phyloP scores from a whole-genome alignment of 163 green algal species.

The Trebouxiophyceae sp. region DNA sequence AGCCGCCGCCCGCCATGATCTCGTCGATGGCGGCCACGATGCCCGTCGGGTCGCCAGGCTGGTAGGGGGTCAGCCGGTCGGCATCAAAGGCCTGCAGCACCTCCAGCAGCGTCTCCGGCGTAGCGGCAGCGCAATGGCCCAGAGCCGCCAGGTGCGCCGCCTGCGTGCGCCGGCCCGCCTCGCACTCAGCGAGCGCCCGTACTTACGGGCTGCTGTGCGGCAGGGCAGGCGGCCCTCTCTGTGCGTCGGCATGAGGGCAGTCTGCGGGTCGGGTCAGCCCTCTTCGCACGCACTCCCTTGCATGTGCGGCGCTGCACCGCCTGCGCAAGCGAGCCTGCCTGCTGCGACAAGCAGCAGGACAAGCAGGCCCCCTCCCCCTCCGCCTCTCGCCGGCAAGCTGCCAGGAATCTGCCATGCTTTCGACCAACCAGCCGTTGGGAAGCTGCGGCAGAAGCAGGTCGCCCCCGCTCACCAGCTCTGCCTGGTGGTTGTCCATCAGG shows the following conservation, averaged over 20 bases:
- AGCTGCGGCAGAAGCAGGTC: not conserved
- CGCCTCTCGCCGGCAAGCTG: too few relatives aligned
- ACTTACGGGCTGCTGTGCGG: too few relatives aligned
- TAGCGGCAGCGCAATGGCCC: conserved; percentile 42
- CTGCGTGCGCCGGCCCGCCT: conserved; percentile 37
- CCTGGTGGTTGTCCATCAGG: conserved; percentile 90
- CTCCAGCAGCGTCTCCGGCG: conserved; percentile 23
- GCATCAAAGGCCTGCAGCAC: conserved; percentile 27
- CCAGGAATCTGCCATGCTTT: not conserved
- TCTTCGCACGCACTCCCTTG: too few relatives aligned
- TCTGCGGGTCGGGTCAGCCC: too few relatives aligned
- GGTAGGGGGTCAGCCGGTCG: conserved; percentile 34
- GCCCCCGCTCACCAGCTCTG: not conserved
- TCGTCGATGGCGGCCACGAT: conserved; percentile 40
- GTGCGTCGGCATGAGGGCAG: not conserved
- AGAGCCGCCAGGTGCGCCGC: conserved; percentile 51
- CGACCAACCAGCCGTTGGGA: not conserved
- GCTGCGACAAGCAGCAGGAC: too few relatives aligned
- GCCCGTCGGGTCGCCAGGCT: conserved; percentile 23
- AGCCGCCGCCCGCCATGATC: too few relatives aligned
- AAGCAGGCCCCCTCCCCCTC: too few relatives aligned
- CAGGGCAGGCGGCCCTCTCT: not conserved
- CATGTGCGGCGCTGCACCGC: too few relatives aligned
- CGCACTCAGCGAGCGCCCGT: too few relatives aligned
- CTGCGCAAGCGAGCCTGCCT: too few relatives aligned